Base-by-base conservation (phyloP, 257 asterid genomes). In the Marsdenia floribunda region DNA sequence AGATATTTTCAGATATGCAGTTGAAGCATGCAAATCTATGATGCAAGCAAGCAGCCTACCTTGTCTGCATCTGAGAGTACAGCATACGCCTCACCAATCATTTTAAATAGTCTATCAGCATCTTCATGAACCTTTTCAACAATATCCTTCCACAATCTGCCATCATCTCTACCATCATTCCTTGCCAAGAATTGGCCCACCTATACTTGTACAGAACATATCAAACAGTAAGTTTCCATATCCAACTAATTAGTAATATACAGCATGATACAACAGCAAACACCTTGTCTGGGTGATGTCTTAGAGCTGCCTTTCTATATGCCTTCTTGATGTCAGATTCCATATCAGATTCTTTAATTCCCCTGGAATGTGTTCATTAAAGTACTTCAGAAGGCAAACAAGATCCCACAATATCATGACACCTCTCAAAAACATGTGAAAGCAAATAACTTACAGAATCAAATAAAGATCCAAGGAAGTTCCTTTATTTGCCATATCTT, bases 221-320 rank as follows among this genome's bases (percentile, higher is more conserved):
- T 42, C 49, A 44, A 7, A 11, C 49, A 57, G 78, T 40, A 68
- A 55, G n/a, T 29, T n/a, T 9, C 77, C 61, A 79, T 47, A 55
- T n/a, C 61, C 35, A 64, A 76, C 68, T 35, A 38, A 66, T n/a
- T 4, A 33, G 71, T 68, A 16, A 47, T 15, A 35, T 13, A 61
- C 54, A 71, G 46, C 35, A 42, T 26, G 14, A 66, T 4, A 61
- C 54, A 71, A 53, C 44, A 44, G 10, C 14, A 66, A 60, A 76
- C 22, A 95, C 99, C 98, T 95, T 95, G 88, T 95, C 98, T 9
- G 99, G 99, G 76, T 95, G 99, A 82, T 92, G 96, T 79, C 82
- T 89, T 72, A 95, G 93, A 80, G 99, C 99, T 75, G 99, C 99
- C 89, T 88, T 95, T 73, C 95, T 76, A 78, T 95, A 95, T 29